These are phyloP conservation scores for Lactarius vividus DNA, from an alignment of 768 basidiomycete species.

Conservation along the genomic window DNA sequence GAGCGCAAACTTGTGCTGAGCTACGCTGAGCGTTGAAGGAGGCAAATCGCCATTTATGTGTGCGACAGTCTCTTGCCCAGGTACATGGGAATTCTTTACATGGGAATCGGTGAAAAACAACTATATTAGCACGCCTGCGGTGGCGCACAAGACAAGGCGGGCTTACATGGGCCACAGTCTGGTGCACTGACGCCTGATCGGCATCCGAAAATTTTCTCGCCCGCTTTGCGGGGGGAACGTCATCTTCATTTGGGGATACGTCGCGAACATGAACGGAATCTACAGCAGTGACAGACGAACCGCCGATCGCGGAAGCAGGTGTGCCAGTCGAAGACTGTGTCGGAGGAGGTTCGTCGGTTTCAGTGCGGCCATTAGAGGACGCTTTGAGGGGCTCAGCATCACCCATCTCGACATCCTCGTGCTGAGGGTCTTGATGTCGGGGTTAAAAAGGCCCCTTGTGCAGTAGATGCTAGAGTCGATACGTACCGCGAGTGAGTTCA, in stretches of 20 bases:
- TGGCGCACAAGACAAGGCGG: conserved; percentile 47
- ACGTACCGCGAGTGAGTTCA: conserved; percentile 44
- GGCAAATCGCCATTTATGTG: conserved; percentile 31
- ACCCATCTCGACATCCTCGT: conserved; percentile 29
- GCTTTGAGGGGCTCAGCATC: conserved; percentile 30
- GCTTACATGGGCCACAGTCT: conserved; percentile 73
- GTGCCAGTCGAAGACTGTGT: conserved; percentile 29
- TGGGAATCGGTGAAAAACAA: conserved; percentile 30
- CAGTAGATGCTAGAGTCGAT: conserved; percentile 50
- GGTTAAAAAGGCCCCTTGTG: conserved; percentile 37
- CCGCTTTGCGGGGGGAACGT: conserved; percentile 77
- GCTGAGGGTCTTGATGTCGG: conserved; percentile 5
- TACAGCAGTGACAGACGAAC: conserved; percentile 36
- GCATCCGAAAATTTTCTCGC: conserved; percentile 73
- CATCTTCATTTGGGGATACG: conserved; percentile 43
- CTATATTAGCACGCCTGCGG: conserved; percentile 59
- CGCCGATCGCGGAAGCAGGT: conserved; percentile 33
- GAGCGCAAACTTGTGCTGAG: conserved; percentile 78
- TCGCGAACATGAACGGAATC: conserved; percentile 32
- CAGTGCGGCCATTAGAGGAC: conserved; percentile 26
- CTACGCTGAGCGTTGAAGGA: conserved; percentile 52
- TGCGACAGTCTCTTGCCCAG: conserved; percentile 19
- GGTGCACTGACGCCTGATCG: conserved; percentile 64
- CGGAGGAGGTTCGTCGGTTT: conserved; percentile 31
- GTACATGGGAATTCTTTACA: conserved; percentile 24